Conservation (phyloP, 2,329 filamentous ascomycete genomes). For the Fusarium domesticum region DNA sequence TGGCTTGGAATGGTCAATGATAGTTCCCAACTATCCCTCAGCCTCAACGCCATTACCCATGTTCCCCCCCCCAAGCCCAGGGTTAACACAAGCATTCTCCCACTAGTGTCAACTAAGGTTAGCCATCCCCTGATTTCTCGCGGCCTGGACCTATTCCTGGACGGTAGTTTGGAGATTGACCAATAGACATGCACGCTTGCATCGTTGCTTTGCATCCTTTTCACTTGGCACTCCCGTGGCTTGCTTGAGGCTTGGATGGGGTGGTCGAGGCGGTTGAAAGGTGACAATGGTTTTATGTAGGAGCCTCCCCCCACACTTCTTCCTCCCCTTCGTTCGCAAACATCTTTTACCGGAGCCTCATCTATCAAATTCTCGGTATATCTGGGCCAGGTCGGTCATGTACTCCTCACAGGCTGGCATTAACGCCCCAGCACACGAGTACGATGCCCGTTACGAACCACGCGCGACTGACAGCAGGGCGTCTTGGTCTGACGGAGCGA, state of each 20-base stretch:
- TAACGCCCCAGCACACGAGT: slow-evolving; percentile 11
- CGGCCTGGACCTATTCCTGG: not conserved
- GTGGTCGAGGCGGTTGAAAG: not conserved
- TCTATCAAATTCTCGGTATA: not conserved
- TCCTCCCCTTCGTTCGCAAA: not conserved
- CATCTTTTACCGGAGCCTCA: not conserved
- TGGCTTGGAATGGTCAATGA: too few relatives aligned
- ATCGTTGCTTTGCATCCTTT: not conserved
- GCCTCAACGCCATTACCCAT: too few relatives aligned
- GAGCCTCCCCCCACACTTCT: not conserved
- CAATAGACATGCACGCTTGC: not conserved
- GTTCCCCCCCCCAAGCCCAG: too few relatives aligned
- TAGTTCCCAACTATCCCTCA: too few relatives aligned
- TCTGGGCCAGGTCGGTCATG: slow-evolving; percentile 11
- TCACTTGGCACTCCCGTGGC: not conserved
- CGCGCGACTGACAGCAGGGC: slow-evolving; percentile 22
- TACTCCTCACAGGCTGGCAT: slow-evolving; percentile 17
- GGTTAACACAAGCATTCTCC: too few relatives aligned
- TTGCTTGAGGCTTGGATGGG: not conserved
- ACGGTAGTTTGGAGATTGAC: not conserved
- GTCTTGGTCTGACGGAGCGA: slow-evolving; percentile 16
- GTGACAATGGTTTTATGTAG: not conserved
- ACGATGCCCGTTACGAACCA: slow-evolving; percentile 23
- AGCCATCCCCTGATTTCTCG: not conserved
- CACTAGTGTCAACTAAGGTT: too few relatives aligned